Conservation (phyloP, 345 rosid species). For the Citrus medica region DNA sequence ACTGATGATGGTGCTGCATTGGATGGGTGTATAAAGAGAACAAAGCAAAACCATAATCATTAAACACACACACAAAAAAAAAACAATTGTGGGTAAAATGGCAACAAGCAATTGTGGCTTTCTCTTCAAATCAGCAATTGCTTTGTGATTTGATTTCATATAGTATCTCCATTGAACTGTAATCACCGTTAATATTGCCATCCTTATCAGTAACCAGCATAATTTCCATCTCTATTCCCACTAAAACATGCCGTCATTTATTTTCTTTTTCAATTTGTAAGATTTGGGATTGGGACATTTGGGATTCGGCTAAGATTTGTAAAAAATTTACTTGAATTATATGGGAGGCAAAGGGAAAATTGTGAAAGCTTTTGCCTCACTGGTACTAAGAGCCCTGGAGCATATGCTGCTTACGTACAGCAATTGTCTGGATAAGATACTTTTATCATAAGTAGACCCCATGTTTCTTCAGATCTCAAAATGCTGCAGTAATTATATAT, state of each 20-base stretch:
- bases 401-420: not conserved
- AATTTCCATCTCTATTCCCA: not conserved
- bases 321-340: not conserved
- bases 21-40: not conserved
- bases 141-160: not conserved
- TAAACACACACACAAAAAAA: not conserved
- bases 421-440: not conserved
- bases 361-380: not conserved
- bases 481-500: not conserved
- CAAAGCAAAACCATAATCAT: not conserved
- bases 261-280: not conserved
- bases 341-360: not conserved
- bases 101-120: slow-evolving; percentile 2
- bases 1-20: not conserved
- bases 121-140: not conserved
- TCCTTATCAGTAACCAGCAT: not conserved
- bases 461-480: not conserved
- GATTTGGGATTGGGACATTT: not conserved
- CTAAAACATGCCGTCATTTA: not conserved
- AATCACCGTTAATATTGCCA: not conserved
- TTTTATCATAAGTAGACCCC: not conserved
- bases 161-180: not conserved
- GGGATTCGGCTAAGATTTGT: not conserved
- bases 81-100: not conserved
- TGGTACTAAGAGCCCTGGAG: not conserved